Conservation (phyloP, 768 basidiomycete genomes). For the Mycena maculata region DNA sequence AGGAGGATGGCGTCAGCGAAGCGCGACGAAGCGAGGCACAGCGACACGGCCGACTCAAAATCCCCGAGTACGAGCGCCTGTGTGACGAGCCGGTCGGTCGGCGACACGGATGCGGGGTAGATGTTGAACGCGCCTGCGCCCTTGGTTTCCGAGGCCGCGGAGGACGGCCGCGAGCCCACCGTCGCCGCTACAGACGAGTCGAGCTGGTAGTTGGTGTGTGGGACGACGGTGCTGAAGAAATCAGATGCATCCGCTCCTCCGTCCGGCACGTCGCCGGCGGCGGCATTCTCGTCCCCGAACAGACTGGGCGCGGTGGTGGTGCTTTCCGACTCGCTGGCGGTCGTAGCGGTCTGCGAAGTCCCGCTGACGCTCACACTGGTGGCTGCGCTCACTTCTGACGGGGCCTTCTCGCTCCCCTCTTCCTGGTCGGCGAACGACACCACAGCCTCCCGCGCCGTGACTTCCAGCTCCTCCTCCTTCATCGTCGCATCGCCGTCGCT, state of each 20-base stretch:
- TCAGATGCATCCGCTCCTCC: slow-evolving; percentile 63
- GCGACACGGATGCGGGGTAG: slow-evolving; percentile 87
- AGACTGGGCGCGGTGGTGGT: slow-evolving; percentile 88
- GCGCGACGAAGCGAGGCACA: slow-evolving; percentile 89
- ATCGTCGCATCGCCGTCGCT: slow-evolving; percentile 47
- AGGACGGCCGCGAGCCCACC: slow-evolving; percentile 90
- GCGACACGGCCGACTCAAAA: slow-evolving; percentile 89
- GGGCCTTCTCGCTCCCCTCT: slow-evolving; percentile 66
- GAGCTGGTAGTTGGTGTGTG: slow-evolving; percentile 81
- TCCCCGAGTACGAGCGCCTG: slow-evolving; percentile 97
- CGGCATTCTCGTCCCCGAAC: slow-evolving; percentile 80
- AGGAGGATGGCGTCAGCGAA: slow-evolving; percentile 96
- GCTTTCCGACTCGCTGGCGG: slow-evolving; percentile 72
- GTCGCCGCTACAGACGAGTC: slow-evolving; percentile 97
- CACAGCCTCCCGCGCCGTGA: slow-evolving; percentile 71
- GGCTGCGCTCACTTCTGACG: slow-evolving; percentile 75
- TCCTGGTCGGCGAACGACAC: slow-evolving; percentile 90
- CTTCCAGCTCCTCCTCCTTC: slow-evolving; percentile 55
- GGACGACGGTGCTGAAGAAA: slow-evolving; percentile 91
- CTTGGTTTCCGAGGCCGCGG: slow-evolving; percentile 80
- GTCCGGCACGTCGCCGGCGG: slow-evolving; percentile 64
- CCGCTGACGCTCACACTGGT: slow-evolving; percentile 50
- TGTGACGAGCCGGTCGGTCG: slow-evolving; percentile 89
- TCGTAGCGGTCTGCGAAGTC: slow-evolving; percentile 70
- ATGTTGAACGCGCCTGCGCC: slow-evolving; percentile 86